phyloP scores from a whole-genome alignment of 169 alveolate species.

The Cryptosporidium ubiquitum region DNA sequence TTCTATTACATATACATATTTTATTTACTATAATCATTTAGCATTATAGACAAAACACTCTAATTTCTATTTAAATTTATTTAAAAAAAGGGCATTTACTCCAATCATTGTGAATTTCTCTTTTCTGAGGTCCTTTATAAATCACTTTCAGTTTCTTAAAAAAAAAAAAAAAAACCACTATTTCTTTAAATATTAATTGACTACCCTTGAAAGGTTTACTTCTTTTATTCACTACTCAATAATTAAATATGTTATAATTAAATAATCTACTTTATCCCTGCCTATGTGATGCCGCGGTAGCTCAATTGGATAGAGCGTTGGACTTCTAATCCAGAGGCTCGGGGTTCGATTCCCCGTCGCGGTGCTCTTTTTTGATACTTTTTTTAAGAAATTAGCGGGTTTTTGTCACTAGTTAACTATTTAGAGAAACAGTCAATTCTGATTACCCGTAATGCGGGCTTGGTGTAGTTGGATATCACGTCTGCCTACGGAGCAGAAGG shows the following conservation, averaged over 20 bases:
- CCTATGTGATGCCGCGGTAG: slow-evolving; percentile 63
- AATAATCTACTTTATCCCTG: not conserved
- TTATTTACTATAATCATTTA: too few relatives aligned
- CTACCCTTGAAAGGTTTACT: not conserved
- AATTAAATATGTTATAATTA: not conserved
- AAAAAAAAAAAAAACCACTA: too few relatives aligned
- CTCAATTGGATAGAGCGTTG: slow-evolving; percentile 77
- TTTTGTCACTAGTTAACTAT: not conserved
- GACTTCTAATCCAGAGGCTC: slow-evolving; percentile 77
- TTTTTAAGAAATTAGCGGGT: not conserved
- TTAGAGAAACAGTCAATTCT: slow-evolving; percentile 14
- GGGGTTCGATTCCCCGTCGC: slow-evolving; percentile 78
- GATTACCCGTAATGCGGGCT: slow-evolving; percentile 68
- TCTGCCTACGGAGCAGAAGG: slow-evolving; percentile 78
- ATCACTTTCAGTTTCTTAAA: not conserved
- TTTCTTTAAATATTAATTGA: too few relatives aligned
- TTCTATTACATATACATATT: too few relatives aligned
- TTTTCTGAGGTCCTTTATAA: not conserved
- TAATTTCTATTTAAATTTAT: too few relatives aligned
- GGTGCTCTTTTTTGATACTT: not conserved
- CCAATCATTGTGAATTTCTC: too few relatives aligned
- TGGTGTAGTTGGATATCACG: slow-evolving; percentile 77
- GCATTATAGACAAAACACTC: too few relatives aligned
- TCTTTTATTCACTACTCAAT: not conserved
- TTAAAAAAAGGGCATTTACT: too few relatives aligned